These are phyloP conservation scores for Plenodomus biglobosus DNA, from an alignment of 2,329 filamentous ascomycete species.

Conservation along the genomic window DNA sequence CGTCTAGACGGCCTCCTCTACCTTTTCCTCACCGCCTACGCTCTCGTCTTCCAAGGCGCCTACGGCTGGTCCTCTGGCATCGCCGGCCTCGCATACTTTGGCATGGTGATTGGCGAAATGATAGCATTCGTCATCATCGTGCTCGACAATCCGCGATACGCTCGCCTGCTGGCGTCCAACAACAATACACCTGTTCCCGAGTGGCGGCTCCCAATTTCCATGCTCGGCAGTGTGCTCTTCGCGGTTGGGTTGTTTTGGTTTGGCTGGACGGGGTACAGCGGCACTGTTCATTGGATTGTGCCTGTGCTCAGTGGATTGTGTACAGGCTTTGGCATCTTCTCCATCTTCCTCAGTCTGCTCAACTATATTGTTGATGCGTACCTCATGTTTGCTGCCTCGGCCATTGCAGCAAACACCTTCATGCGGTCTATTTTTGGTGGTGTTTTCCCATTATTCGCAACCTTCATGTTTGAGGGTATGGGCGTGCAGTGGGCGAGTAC, in stretches of 20 bases:
- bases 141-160: slow-evolving; percentile 66
- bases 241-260: slow-evolving; percentile 44
- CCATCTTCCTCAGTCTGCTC: slow-evolving; percentile 59
- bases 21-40: slow-evolving; percentile 78
- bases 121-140: slow-evolving; percentile 67
- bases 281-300: slow-evolving; percentile 46
- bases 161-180: slow-evolving; percentile 49
- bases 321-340: slow-evolving; percentile 60
- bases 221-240: slow-evolving; percentile 54
- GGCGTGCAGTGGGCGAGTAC: slow-evolving; percentile 53
- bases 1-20: slow-evolving; percentile 74
- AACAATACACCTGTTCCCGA: slow-evolving; percentile 58
- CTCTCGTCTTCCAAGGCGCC: slow-evolving; percentile 72
- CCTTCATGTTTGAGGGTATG: slow-evolving; percentile 58
- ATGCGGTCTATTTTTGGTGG: slow-evolving; percentile 54
- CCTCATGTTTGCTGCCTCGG: slow-evolving; percentile 57
- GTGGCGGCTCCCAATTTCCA: slow-evolving; percentile 59
- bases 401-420: slow-evolving; percentile 59
- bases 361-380: slow-evolving; percentile 64
- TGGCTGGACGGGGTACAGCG: slow-evolving; percentile 48
- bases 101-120: slow-evolving; percentile 74
- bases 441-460: slow-evolving; percentile 57
- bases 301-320: slow-evolving; percentile 52
- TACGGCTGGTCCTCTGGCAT: slow-evolving; percentile 71
- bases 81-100: slow-evolving; percentile 79